Evolutionary conservation across 345 rosid species (phyloP).

Genomic region (Eucalyptus tenuipes): DNA sequence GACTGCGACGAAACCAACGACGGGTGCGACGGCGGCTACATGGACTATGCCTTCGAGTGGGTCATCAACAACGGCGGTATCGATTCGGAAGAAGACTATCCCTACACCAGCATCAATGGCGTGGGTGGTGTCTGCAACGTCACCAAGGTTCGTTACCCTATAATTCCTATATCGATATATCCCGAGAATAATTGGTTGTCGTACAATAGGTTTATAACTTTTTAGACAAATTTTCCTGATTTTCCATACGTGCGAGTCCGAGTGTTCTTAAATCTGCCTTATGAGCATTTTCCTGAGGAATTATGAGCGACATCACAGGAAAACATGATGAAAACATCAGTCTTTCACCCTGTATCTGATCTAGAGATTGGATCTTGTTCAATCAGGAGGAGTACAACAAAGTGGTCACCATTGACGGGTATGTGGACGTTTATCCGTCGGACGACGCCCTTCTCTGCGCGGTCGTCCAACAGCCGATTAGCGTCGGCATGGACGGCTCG

Average conservation of each 20-base stretch:
- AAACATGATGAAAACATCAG: not conserved
- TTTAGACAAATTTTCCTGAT: fast-evolving
- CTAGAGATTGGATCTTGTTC: not conserved
- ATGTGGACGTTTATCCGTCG: slow-evolving; percentile 32
- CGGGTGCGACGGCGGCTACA: slow-evolving; percentile 63
- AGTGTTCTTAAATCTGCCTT: not conserved
- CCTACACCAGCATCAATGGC: slow-evolving; percentile 27
- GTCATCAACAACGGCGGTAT: slow-evolving; percentile 52
- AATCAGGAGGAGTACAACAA: slow-evolving; percentile 25
- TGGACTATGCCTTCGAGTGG: slow-evolving; percentile 78
- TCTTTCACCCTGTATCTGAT: not conserved
- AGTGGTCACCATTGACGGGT: slow-evolving; percentile 50
- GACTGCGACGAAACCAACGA: slow-evolving; percentile 44
- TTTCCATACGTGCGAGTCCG: not conserved
- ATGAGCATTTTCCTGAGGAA: not conserved
- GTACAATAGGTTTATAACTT: not conserved
- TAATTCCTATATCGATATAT: not conserved
- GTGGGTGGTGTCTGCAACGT: slow-evolving; percentile 36
- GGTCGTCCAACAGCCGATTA: slow-evolving; percentile 50
- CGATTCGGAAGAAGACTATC: slow-evolving; percentile 36
- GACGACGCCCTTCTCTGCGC: slow-evolving; percentile 56
- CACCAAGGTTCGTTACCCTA: slow-evolving; percentile 22
- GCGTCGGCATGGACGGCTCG: slow-evolving; percentile 65
- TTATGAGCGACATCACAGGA: not conserved
- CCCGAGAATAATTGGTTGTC: not conserved